phyloP scores from a whole-genome alignment of 495 filamentous ascomycete genomes.

The Lophium mytilinum region DNA sequence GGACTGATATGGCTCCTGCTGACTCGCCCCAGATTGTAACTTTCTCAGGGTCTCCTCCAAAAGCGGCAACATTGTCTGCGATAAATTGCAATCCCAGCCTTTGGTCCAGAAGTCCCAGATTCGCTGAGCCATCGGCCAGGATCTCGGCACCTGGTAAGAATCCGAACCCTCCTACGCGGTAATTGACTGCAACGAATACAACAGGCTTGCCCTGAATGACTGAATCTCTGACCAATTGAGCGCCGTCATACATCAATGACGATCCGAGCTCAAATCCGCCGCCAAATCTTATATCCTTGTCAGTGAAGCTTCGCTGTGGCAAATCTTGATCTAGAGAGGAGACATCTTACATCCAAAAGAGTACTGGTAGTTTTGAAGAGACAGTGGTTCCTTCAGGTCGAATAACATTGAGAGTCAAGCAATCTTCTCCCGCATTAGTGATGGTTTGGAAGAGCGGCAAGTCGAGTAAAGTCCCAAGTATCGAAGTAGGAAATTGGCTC shows the following conservation, averaged over 20 bases:
- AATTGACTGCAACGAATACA: conserved; percentile 56
- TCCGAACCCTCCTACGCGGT: conserved; percentile 53
- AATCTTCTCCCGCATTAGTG: conserved; percentile 45
- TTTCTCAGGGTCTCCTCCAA: conserved; percentile 31
- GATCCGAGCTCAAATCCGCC: conserved; percentile 58
- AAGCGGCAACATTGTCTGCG: conserved; percentile 32
- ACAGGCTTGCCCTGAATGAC: conserved; percentile 51
- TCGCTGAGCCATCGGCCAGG: conserved; percentile 53
- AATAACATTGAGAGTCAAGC: conserved; percentile 54
- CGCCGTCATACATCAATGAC: conserved; percentile 52
- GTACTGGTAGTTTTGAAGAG: conserved; percentile 52
- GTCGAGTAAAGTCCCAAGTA: conserved; percentile 46
- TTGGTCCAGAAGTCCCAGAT: conserved; percentile 36
- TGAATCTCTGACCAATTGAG: conserved; percentile 44
- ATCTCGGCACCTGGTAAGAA: conserved; percentile 56
- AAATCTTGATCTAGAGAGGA: too few species aligned
- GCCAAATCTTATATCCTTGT: conserved; percentile 36
- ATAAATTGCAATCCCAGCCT: conserved; percentile 31
- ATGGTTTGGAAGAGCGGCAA: conserved; percentile 49
- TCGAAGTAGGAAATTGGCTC: conserved; percentile 31
- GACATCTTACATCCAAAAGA: conserved; percentile 49
- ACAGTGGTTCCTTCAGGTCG: conserved; percentile 49
- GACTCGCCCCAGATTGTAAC: conserved; percentile 71
- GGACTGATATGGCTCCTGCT: conserved; percentile 64
- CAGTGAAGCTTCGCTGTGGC: too few species aligned